A percentile compares a stretch with the other conserved stretches of the same genome.
These are phyloP conservation scores for Microdochium nivale DNA, from an alignment of 2,329 filamentous ascomycete species.

Conservation along the genomic window DNA sequence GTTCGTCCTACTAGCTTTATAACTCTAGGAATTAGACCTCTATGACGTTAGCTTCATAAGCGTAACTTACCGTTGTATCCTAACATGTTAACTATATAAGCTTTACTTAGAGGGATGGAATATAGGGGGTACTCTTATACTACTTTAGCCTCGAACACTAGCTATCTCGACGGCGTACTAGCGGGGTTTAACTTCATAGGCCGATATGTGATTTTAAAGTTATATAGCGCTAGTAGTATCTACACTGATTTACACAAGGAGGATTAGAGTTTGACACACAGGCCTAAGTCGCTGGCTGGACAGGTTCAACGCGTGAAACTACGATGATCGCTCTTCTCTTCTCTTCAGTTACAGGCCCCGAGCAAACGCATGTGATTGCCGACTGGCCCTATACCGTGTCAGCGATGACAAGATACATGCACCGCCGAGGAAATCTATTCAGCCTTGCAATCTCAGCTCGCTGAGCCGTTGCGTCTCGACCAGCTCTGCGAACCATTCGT, in stretches of 20 bases:
- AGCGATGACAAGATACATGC: too few species aligned
- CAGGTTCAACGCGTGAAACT: too few species aligned
- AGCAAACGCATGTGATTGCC: too few species aligned
- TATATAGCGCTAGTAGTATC: neutral
- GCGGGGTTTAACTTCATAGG: neutral
- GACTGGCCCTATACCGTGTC: too few species aligned
- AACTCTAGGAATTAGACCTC: neutral
- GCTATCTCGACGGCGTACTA: neutral
- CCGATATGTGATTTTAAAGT: neutral
- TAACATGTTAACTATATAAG: neutral
- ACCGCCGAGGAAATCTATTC: too few species aligned
- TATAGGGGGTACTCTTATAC: neutral
- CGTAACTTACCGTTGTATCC: neutral
- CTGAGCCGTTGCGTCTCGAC: too few species aligned
- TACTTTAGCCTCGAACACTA: neutral
- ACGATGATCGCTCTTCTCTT: too few species aligned
- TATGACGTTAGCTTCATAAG: neutral
- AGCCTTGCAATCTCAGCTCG: too few species aligned
- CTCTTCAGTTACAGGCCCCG: too few species aligned
- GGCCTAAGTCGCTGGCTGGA: too few species aligned
- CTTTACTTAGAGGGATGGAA: neutral
- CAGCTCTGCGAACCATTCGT: too few species aligned
- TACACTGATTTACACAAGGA: conserved; percentile 12
- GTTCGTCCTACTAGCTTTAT: neutral
- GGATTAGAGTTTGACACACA: conserved; percentile 13